Conservation (phyloP, 805 yeast genomes). For the Yarrowia sp. region DNA sequence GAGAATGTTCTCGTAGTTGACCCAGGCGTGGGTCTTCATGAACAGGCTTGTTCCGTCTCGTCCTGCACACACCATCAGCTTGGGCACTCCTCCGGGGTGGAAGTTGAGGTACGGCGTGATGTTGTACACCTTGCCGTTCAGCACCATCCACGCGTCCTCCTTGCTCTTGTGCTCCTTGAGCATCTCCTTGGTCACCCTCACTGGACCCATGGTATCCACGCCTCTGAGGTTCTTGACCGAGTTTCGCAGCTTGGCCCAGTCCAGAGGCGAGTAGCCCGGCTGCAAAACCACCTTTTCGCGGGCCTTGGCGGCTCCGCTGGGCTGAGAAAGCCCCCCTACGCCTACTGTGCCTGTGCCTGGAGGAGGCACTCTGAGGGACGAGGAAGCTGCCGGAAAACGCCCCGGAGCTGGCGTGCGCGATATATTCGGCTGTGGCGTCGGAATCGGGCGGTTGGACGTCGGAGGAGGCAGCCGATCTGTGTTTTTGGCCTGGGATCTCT, state of each 20-base stretch:
- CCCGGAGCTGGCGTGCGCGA: neutral
- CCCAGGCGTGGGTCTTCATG: constrained; percentile 69
- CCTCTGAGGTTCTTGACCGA: constrained; percentile 51
- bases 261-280: constrained; percentile 84
- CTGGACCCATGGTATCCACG: constrained; percentile 31
- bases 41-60: constrained; percentile 76
- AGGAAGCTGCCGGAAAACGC: constrained; percentile 1
- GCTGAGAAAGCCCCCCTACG: neutral
- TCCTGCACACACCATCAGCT: constrained; percentile 77
- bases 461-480: neutral
- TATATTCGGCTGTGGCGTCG: constrained; percentile 12
- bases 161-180: constrained; percentile 54
- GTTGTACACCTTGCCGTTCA: constrained; percentile 79
- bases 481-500: neutral
- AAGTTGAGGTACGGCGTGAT: constrained; percentile 77
- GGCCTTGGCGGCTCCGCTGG: constrained; percentile 6
- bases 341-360: constrained; percentile 7
- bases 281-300: constrained; percentile 59
- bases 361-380: constrained; percentile 14
- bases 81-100: constrained; percentile 91
- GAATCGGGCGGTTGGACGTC: constrained; percentile 9
- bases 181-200: constrained; percentile 50
- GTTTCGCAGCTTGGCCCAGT: constrained; percentile 69
- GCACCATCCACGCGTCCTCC: constrained; percentile 84
- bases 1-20: constrained; percentile 77